Conservation (phyloP, 768 basidiomycete genomes). For the Boletus rubescentipes region DNA sequence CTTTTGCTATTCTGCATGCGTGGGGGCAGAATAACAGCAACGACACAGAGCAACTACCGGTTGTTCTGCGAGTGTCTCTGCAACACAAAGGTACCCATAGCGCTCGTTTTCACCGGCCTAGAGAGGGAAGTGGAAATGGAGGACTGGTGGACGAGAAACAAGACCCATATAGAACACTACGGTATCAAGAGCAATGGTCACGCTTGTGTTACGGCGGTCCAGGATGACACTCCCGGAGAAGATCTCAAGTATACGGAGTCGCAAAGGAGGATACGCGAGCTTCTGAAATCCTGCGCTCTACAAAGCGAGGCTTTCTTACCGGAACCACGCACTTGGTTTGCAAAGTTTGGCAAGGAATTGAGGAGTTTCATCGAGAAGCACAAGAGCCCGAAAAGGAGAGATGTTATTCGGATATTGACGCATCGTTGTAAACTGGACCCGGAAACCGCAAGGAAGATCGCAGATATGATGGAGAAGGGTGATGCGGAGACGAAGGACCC, state of each 20-base stretch:
- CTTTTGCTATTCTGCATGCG: constrained; percentile 45
- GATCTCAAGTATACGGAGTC: constrained; percentile 25
- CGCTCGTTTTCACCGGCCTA: constrained; percentile 42
- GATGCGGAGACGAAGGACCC: too few species aligned
- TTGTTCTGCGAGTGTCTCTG: constrained; percentile 43
- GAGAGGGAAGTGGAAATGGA: constrained; percentile 35
- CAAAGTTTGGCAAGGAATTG: constrained; percentile 11
- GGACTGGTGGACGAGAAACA: constrained; percentile 35
- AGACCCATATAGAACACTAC: constrained; percentile 17
- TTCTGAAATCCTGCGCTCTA: constrained; percentile 18
- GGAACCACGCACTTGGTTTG: constrained; percentile 22
- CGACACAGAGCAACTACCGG: constrained; percentile 38
- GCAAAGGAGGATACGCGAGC: constrained; percentile 15
- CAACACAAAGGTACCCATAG: constrained; percentile 35
- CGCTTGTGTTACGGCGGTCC: constrained; percentile 32
- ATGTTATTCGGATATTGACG: constrained; percentile 19
- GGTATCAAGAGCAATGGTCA: constrained; percentile 31
- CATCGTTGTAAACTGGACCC: constrained; percentile 28
- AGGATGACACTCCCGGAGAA: constrained; percentile 20
- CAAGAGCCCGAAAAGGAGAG: constrained; percentile 15
- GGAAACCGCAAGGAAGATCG: constrained; percentile 26
- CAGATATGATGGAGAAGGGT: constrained; percentile 18
- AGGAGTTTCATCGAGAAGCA: constrained; percentile 15
- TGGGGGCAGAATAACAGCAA: constrained; percentile 37
- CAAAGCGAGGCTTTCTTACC: constrained; percentile 8